Percentiles rank a stretch among this genome's conserved stretches.
Evolutionary conservation across 176 grass and related monocot genomes (phyloP).

Genomic region (Microstegium vimineum): DNA sequence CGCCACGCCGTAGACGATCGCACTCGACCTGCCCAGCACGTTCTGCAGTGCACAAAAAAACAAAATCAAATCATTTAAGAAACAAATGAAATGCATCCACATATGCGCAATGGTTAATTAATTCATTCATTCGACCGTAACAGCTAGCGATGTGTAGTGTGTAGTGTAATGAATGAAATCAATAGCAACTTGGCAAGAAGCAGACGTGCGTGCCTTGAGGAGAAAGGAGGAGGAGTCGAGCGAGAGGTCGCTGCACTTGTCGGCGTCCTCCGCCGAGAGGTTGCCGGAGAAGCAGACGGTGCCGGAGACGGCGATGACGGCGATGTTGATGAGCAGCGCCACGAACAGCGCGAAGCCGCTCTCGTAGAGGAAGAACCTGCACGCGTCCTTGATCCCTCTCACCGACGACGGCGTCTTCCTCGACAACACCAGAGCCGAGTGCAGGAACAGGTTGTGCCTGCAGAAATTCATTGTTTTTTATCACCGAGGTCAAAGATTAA

Average conservation of each 20-base stretch:
- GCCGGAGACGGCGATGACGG: conserved; percentile 68
- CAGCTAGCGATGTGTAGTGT: too few relatives aligned
- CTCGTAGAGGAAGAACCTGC: conserved; percentile 79
- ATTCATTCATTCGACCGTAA: too few relatives aligned
- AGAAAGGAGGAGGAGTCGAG: conserved; percentile 79
- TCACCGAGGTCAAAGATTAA: too few relatives aligned
- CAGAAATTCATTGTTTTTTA: background rate
- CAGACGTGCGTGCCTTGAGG: conserved; percentile 39
- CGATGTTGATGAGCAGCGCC: conserved; percentile 87
- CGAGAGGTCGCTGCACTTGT: conserved; percentile 51
- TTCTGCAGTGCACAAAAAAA: conserved; percentile 37
- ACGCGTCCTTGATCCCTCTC: conserved; percentile 84
- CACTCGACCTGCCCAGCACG: conserved; percentile 79
- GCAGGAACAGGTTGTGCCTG: conserved; percentile 94
- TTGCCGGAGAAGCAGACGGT: conserved; percentile 44
- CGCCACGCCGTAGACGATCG: conserved; percentile 72
- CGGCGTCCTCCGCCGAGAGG: conserved; percentile 39
- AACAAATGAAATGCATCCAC: background rate
- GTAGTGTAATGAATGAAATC: too few relatives aligned
- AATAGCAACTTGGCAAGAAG: too few relatives aligned
- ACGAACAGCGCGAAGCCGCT: conserved; percentile 79
- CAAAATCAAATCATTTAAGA: background rate
- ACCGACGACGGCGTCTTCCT: conserved; percentile 76
- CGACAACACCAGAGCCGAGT: conserved; percentile 81
- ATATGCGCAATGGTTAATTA: too few relatives aligned